Percentiles rank a stretch among this genome's conserved stretches.
phyloP scores from a whole-genome alignment of 176 grass and related monocot genomes.

The Dendrocalamus sinicus region DNA sequence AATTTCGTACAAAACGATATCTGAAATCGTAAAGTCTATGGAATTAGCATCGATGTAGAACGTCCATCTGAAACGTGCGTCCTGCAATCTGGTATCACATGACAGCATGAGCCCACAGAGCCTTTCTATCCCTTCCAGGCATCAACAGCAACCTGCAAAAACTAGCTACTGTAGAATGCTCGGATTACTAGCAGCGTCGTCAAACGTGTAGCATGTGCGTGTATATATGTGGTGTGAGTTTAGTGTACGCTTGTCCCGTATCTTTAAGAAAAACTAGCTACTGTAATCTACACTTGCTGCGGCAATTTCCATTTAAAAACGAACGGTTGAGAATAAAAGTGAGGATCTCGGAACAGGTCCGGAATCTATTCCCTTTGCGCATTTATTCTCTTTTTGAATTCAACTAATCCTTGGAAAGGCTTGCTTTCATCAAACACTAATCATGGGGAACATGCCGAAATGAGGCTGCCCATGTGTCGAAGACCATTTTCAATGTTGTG shows the following conservation, averaged over 20 bases:
- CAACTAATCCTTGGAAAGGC: neutral
- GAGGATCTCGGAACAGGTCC: neutral
- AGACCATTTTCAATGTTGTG: no score
- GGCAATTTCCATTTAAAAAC: neutral
- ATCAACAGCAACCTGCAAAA: neutral
- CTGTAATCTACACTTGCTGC: neutral
- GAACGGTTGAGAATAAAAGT: neutral
- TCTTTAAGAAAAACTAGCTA: no score
- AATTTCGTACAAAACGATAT: neutral
- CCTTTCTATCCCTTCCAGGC: neutral
- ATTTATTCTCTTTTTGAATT: neutral
- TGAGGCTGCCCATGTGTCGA: neutral
- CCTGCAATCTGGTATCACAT: neutral
- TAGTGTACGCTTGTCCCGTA: no score
- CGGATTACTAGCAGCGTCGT: no score
- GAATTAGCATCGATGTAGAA: neutral
- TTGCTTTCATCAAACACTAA: slow-evolving; percentile 7
- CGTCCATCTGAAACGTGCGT: neutral
- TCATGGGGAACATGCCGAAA: neutral
- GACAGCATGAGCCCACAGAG: neutral
- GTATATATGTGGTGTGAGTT: no score
- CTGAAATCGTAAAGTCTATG: neutral
- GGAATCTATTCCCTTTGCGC: neutral
- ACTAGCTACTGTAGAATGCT: no score
- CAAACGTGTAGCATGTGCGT: no score